phyloP scores from a whole-genome alignment of 2,329 filamentous ascomycete genomes.

The Rhynchosporium agropyri region DNA sequence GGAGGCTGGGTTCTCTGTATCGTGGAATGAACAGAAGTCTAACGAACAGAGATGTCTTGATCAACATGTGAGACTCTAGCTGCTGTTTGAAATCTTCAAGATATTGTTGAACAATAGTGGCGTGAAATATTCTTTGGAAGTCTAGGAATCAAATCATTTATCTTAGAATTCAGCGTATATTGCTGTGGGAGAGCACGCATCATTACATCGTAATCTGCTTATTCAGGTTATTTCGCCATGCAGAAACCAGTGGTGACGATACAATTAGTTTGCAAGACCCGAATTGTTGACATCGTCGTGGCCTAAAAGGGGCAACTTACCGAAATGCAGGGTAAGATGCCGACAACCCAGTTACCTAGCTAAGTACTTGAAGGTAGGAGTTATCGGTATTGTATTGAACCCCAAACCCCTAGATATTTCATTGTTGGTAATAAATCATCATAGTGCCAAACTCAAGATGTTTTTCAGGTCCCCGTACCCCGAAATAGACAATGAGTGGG shows the following conservation, averaged over 20 bases:
- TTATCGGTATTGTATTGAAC: not conserved
- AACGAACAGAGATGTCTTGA: not conserved
- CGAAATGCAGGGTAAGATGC: constrained; percentile 5
- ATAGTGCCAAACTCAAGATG: not conserved
- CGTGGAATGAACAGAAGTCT: not conserved
- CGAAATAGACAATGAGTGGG: not conserved
- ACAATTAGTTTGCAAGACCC: not conserved
- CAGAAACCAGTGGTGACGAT: not conserved
- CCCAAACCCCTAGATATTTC: not conserved
- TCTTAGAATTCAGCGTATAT: too few relatives aligned
- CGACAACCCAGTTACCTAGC: not conserved
- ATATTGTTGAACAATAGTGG: too few relatives aligned
- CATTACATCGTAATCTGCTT: too few relatives aligned
- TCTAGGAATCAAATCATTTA: too few relatives aligned
- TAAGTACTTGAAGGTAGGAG: not conserved
- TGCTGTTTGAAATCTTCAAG: not conserved
- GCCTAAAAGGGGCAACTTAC: constrained; percentile 2
- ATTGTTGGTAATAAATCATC: not conserved
- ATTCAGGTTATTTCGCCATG: too few relatives aligned
- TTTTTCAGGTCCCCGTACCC: constrained; percentile 1
- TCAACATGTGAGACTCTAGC: not conserved
- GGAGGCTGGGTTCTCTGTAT: not conserved
- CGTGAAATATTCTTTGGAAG: too few relatives aligned
- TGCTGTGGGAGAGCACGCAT: too few relatives aligned
- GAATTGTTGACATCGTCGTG: not conserved